Conservation (phyloP, 2,329 filamentous ascomycete species). For the Didymella keratinophila region DNA sequence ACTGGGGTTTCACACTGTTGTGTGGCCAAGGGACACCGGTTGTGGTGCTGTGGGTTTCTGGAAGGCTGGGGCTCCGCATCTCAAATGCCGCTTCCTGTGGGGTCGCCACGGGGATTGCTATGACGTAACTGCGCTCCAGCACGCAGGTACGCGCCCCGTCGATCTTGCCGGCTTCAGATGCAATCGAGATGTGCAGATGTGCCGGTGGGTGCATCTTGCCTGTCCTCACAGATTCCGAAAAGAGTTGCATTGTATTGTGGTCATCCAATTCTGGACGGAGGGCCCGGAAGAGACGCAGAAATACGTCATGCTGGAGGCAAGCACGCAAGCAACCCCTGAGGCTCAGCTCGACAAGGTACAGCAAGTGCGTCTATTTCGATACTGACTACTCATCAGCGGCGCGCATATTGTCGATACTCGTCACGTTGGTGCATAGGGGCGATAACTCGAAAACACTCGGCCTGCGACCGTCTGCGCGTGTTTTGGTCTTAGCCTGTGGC, state of each 20-base stretch:
- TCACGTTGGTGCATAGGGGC: neutral
- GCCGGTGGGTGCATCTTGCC: neutral
- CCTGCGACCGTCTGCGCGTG: neutral
- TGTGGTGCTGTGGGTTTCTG: slow-evolving; percentile 5
- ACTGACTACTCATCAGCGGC: neutral
- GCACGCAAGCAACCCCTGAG: slow-evolving; percentile 7
- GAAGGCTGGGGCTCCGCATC: slow-evolving; percentile 16
- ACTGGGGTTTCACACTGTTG: neutral
- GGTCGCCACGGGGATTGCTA: slow-evolving; percentile 1
- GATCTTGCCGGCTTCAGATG: slow-evolving; percentile 8
- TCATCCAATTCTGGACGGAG: neutral
- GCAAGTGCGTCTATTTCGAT: neutral
- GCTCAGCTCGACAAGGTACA: neutral
- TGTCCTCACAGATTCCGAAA: neutral
- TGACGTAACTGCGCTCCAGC: slow-evolving; percentile 6
- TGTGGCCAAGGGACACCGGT: neutral
- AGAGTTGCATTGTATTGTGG: neutral
- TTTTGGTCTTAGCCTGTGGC: neutral
- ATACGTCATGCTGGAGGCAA: slow-evolving; percentile 12
- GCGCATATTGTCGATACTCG: neutral
- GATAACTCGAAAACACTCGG: neutral
- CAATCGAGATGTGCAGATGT: neutral
- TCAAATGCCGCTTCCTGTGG: slow-evolving; percentile 3
- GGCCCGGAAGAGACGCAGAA: neutral
- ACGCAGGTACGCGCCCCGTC: slow-evolving; percentile 16